Conservation (phyloP, 2,329 filamentous ascomycete genomes). For the Chaetomiaceae sp. region DNA sequence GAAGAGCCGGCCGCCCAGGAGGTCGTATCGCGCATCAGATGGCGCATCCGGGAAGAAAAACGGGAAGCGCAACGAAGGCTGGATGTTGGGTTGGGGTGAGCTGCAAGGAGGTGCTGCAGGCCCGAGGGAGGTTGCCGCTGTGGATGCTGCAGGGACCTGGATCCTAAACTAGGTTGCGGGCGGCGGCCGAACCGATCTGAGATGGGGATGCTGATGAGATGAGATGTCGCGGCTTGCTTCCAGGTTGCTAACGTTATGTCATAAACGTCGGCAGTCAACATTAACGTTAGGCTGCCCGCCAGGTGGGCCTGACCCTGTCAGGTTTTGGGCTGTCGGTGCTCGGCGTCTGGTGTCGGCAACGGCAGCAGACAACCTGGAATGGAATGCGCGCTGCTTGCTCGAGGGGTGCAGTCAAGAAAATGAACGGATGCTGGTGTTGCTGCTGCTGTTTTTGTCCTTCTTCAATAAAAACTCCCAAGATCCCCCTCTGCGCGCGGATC, state of each 20-base stretch:
- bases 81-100: not conserved
- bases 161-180: not conserved
- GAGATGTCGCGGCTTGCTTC: conserved; percentile 3
- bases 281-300: not conserved
- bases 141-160: conserved; percentile 25
- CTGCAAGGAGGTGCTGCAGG: conserved; percentile 16
- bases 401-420: too few relatives aligned
- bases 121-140: conserved; percentile 28
- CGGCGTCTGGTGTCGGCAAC: too few relatives aligned
- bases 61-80: not conserved
- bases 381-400: too few relatives aligned
- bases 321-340: not conserved
- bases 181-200: conserved; percentile 17
- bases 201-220: conserved; percentile 11
- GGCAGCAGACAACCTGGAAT: too few relatives aligned
- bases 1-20: not conserved
- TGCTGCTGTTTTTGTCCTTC: not conserved
- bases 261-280: too few relatives aligned
- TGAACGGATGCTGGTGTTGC: not conserved
- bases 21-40: conserved; percentile 14
- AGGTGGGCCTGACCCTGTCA: not conserved
- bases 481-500: not conserved
- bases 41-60: too few relatives aligned
- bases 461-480: too few relatives aligned
- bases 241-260: too few relatives aligned